phyloP scores from a whole-genome alignment of 148 eudicot genomes.

The Chenopodium suecicum region DNA sequence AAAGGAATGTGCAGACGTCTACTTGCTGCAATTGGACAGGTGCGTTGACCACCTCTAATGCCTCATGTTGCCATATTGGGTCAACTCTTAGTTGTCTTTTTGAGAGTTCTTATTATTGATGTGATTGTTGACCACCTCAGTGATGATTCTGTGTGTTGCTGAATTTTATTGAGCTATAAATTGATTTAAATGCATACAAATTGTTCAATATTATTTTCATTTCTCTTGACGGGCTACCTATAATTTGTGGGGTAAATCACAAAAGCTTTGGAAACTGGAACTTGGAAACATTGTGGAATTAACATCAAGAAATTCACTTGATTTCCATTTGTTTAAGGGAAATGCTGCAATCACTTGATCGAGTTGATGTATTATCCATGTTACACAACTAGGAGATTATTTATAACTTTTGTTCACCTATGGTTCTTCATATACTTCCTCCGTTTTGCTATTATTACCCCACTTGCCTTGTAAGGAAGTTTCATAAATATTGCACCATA shows the following conservation, averaged over 20 bases:
- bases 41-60: conserved; percentile 28
- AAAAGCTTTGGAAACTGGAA: background rate
- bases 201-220: background rate
- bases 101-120: background rate
- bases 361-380: background rate
- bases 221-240: background rate
- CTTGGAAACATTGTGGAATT: background rate
- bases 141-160: background rate
- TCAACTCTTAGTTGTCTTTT: background rate
- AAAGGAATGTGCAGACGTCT: conserved; percentile 95
- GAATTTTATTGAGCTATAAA: background rate
- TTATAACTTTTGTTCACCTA: too few relatives aligned
- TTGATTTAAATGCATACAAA: background rate
- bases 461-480: too few relatives aligned
- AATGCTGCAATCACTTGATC: background rate
- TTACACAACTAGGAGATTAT: background rate
- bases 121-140: background rate
- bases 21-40: conserved; percentile 70
- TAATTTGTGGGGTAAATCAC: background rate
- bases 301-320: background rate
- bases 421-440: background rate
- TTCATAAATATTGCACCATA: too few relatives aligned
- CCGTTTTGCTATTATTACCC: too few relatives aligned
- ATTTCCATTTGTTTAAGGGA: background rate
- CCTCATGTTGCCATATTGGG: background rate